These are phyloP conservation scores for Dissophora ornata DNA, from an alignment of 192 early-diverging fungal genomes.

Conservation along the genomic window DNA sequence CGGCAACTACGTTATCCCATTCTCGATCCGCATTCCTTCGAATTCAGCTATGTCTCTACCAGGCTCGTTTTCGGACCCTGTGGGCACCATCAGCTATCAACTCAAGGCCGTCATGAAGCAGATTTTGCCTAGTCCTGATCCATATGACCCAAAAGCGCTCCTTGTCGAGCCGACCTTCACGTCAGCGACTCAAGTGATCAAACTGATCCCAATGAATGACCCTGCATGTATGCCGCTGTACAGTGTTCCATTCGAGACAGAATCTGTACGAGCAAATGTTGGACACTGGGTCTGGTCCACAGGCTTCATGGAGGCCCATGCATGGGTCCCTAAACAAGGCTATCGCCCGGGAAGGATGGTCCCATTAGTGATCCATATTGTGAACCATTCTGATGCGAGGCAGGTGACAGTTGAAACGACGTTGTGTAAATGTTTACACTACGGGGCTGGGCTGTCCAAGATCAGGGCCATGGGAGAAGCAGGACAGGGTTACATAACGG, in stretches of 20 bases:
- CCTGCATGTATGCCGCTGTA: constrained; percentile 42
- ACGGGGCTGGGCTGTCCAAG: constrained; percentile 38
- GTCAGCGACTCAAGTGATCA: constrained; percentile 33
- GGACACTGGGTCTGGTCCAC: constrained; percentile 54
- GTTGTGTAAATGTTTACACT: constrained; percentile 43
- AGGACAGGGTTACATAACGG: constrained; percentile 28
- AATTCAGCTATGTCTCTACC: constrained; percentile 42
- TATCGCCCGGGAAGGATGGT: constrained; percentile 49
- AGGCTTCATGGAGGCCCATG: constrained; percentile 51
- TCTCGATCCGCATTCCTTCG: constrained; percentile 47
- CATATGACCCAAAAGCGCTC: constrained; percentile 21
- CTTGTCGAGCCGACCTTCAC: constrained; percentile 46
- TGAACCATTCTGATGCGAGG: constrained; percentile 51
- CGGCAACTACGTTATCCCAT: constrained; percentile 53
- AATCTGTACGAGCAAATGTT: constrained; percentile 41
- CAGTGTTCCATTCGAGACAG: constrained; percentile 42
- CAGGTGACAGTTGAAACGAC: constrained; percentile 47
- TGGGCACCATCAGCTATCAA: constrained; percentile 40
- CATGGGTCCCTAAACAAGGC: constrained; percentile 50
- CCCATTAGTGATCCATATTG: constrained; percentile 46
- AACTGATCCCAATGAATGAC: constrained; percentile 51
- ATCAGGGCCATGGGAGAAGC: constrained; percentile 36
- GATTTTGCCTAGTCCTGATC: constrained; percentile 44
- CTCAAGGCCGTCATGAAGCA: constrained; percentile 49
- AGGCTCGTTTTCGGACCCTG: constrained; percentile 46